Conservation (phyloP, 1,284 basidiomycete species). For the Chalciporus sp. region DNA sequence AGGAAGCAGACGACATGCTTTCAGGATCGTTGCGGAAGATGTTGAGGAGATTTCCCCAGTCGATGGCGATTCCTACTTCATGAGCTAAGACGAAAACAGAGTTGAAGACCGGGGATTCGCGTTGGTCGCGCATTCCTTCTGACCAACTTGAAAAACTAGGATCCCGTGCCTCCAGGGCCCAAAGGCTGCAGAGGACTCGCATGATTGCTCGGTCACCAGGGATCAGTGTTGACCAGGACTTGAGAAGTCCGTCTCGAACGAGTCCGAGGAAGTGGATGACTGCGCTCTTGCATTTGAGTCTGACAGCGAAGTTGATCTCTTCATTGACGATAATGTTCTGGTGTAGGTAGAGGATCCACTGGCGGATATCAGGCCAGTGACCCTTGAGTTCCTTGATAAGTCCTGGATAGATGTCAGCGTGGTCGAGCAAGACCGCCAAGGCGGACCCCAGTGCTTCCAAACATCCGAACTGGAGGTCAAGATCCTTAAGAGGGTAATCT, state of each 20-base stretch:
- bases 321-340: constrained; percentile 11
- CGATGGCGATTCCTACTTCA: constrained; percentile 18
- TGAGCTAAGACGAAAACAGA: constrained; percentile 30
- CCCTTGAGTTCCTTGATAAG: constrained; percentile 18
- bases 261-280: constrained; percentile 31
- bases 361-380: constrained; percentile 28
- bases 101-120: constrained; percentile 33
- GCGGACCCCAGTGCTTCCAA: constrained; percentile 23
- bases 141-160: constrained; percentile 28
- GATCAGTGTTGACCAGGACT: constrained; percentile 28
- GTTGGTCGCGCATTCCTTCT: constrained; percentile 13
- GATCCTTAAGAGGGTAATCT: constrained; percentile 4
- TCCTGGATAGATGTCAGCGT: constrained; percentile 13
- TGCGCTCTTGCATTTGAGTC: constrained; percentile 26
- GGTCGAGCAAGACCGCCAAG: constrained; percentile 26
- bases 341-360: constrained; percentile 31
- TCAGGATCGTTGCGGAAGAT: constrained; percentile 23
- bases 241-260: constrained; percentile 25
- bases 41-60: constrained; percentile 27
- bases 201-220: constrained; percentile 29
- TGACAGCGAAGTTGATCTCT: constrained; percentile 5
- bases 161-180: constrained; percentile 30
- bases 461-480: constrained; percentile 18
- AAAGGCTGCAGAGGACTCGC: constrained; percentile 32
- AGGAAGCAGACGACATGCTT: constrained; percentile 20